Conservation (phyloP, 805 yeast species). For the Ogataea trehalophila region DNA sequence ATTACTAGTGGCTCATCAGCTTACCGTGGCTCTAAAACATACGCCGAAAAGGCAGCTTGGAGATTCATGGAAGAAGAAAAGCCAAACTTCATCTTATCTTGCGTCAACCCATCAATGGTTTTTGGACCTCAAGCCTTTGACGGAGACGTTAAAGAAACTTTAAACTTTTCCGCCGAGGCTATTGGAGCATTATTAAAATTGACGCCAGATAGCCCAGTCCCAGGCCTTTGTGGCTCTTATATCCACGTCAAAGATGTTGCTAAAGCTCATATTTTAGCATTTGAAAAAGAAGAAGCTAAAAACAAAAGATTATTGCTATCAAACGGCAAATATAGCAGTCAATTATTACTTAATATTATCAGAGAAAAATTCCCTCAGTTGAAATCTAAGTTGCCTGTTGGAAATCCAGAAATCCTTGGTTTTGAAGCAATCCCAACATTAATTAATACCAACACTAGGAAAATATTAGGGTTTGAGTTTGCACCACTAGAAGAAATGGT, state of each 20-base stretch:
- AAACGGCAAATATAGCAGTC: slow-evolving; percentile 7
- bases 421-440: no score
- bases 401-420: no score
- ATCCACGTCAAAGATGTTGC: slow-evolving; percentile 65
- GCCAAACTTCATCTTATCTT: slow-evolving; percentile 35
- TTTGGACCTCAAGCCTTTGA: slow-evolving; percentile 51
- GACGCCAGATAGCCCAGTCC: not conserved
- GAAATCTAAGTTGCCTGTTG: not conserved
- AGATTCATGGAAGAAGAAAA: slow-evolving; percentile 39
- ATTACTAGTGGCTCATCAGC: slow-evolving; percentile 25
- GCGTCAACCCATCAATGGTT: slow-evolving; percentile 41
- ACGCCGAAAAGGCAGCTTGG: slow-evolving; percentile 58
- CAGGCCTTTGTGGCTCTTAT: slow-evolving; percentile 5
- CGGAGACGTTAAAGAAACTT: slow-evolving; percentile 25
- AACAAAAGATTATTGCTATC: slow-evolving; percentile 30
- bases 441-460: no score
- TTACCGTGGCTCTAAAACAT: slow-evolving; percentile 43
- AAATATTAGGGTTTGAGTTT: no score
- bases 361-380: not conserved
- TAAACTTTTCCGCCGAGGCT: slow-evolving; percentile 37
- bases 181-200: slow-evolving; percentile 13
- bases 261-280: slow-evolving; percentile 47
- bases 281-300: slow-evolving; percentile 34
- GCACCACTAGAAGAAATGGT: no score
- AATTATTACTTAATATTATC: not conserved